phyloP scores from a whole-genome alignment of 2,329 filamentous ascomycete species.

The Bertia moriformis region DNA sequence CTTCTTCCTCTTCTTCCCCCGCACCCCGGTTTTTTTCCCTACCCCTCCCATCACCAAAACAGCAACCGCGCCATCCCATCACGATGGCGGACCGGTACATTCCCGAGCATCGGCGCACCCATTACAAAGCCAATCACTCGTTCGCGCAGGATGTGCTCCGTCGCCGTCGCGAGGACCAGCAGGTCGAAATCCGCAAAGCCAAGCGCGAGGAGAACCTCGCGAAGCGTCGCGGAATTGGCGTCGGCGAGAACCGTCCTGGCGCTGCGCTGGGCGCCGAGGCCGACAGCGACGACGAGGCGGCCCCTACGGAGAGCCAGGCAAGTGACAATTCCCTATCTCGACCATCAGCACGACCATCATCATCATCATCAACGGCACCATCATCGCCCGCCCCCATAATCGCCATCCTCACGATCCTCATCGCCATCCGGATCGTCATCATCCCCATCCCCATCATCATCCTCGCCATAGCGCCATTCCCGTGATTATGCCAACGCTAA shows the following conservation, averaged over 20 bases:
- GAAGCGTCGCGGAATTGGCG: slow-evolving; percentile 88
- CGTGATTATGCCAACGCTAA: too few species aligned
- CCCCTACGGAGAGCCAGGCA: slow-evolving; percentile 93
- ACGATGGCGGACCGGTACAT: slow-evolving; percentile 98
- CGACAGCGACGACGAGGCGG: slow-evolving; percentile 94
- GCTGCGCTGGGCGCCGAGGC: slow-evolving; percentile 75
- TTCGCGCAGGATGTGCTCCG: slow-evolving; percentile 99
- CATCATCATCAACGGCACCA: slow-evolving; percentile 1
- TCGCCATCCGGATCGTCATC: too few species aligned
- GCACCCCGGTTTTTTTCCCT: slow-evolving; percentile 1
- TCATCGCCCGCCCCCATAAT: too few species aligned
- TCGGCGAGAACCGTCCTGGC: slow-evolving; percentile 64
- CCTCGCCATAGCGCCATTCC: too few species aligned
- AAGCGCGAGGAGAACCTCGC: slow-evolving; percentile 98
- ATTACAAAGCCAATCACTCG: slow-evolving; percentile 98
- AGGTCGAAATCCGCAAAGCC: slow-evolving; percentile 96
- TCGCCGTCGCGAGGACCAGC: slow-evolving; percentile 94
- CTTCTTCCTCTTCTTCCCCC: slow-evolving; percentile 3
- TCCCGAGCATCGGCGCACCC: slow-evolving; percentile 94
- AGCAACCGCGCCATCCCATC: too few species aligned
- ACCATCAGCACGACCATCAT: too few species aligned
- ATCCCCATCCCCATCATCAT: too few species aligned
- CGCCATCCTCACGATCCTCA: too few species aligned
- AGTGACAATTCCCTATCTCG: slow-evolving; percentile 18
- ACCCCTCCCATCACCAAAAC: too few species aligned